Conservation (phyloP, 2,329 filamentous ascomycete genomes). For the Aspergillus brunneoviolaceus region DNA sequence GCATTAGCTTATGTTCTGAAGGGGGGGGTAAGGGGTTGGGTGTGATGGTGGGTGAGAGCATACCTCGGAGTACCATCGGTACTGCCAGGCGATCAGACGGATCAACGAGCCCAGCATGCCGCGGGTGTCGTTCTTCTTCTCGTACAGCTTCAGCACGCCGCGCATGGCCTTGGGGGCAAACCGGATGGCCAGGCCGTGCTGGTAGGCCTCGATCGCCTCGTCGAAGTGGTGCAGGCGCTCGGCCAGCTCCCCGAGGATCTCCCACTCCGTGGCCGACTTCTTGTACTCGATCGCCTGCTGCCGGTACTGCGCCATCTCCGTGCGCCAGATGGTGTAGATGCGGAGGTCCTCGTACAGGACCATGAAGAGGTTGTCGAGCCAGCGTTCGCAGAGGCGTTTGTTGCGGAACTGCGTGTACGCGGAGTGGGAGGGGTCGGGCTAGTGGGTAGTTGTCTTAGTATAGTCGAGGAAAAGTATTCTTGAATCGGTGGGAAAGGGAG, state of each 20-base stretch:
- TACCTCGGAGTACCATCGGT: constrained; percentile 96
- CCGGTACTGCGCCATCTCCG: constrained; percentile 92
- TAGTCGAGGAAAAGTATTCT: no score
- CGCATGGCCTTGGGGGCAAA: constrained; percentile 92
- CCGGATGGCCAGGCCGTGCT: constrained; percentile 78
- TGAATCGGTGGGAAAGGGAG: not conserved
- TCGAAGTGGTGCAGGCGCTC: constrained; percentile 89
- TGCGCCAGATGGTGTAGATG: constrained; percentile 99
- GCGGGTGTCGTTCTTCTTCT: constrained; percentile 73
- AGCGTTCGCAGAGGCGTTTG: constrained; percentile 94
- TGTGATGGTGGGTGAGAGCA: constrained; percentile 15
- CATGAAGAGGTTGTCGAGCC: constrained; percentile 99
- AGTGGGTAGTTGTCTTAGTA: constrained; percentile 1
- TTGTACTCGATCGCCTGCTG: constrained; percentile 94
- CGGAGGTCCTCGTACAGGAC: constrained; percentile 96
- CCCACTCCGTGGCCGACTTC: constrained; percentile 96
- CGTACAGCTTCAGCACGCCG: constrained; percentile 77
- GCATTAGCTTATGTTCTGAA: not conserved
- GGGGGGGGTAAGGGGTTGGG: no score
- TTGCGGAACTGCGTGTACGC: constrained; percentile 91
- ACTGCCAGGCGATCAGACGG: constrained; percentile 93
- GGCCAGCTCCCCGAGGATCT: constrained; percentile 89
- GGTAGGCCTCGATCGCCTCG: constrained; percentile 90
- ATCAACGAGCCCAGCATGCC: constrained; percentile 85
- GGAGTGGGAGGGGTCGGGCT: constrained; percentile 66